These are phyloP conservation scores for Spizellomyces sp. DNA, from an alignment of 192 early-diverging fungal species.

Conservation along the genomic window DNA sequence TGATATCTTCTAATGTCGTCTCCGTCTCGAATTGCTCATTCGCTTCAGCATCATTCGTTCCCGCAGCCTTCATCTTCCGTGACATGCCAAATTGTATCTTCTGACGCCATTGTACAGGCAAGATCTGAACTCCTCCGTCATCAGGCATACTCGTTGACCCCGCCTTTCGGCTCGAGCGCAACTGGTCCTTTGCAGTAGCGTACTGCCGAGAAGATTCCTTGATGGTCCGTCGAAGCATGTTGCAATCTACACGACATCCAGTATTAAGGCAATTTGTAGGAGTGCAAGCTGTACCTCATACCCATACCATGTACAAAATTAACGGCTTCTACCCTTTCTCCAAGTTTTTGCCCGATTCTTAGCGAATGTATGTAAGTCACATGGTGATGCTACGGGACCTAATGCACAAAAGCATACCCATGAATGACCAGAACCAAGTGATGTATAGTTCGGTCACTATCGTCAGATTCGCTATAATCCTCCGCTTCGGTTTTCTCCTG, in stretches of 20 bases:
- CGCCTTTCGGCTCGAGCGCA: slow-evolving; percentile 22
- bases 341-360: slow-evolving; percentile 77
- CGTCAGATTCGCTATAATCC: slow-evolving; percentile 57
- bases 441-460: slow-evolving; percentile 69
- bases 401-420: slow-evolving; percentile 41
- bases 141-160: slow-evolving; percentile 39
- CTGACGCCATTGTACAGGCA: slow-evolving; percentile 84
- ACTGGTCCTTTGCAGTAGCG: slow-evolving; percentile 35
- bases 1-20: slow-evolving; percentile 74
- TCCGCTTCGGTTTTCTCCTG: slow-evolving; percentile 48
- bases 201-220: slow-evolving; percentile 51
- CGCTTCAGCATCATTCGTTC: slow-evolving; percentile 51
- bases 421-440: slow-evolving; percentile 85
- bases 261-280: no score
- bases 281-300: no score
- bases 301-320: slow-evolving; percentile 55
- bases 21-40: slow-evolving; percentile 45
- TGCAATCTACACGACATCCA: slow-evolving; percentile 52
- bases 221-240: slow-evolving; percentile 67
- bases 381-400: not conserved
- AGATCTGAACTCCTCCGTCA: slow-evolving; percentile 65
- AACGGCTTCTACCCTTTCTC: slow-evolving; percentile 69
- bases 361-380: not conserved
- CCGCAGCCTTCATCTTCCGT: slow-evolving; percentile 19
- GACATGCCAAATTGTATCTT: slow-evolving; percentile 75